A percentile compares a stretch with the other conserved stretches of the same genome.
phyloP scores from a whole-genome alignment of 441 rosid species.

The Croton laevigatus region DNA sequence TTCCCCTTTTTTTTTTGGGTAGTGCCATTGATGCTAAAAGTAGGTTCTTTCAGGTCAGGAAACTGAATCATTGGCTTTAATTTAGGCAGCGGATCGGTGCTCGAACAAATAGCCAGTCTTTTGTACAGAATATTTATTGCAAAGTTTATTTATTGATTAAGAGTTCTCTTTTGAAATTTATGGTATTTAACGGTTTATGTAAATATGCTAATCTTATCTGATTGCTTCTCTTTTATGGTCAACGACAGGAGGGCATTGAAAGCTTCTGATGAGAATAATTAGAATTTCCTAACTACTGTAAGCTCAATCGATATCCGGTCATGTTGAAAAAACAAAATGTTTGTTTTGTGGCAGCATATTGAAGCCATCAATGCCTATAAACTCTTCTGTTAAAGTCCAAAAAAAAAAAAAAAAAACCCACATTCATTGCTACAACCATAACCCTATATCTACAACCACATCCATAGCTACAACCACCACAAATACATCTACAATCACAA shows the following conservation, averaged over 20 bases:
- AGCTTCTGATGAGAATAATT: neutral
- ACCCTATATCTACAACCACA: too few relatives aligned
- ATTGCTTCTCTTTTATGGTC: neutral
- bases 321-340: too few relatives aligned
- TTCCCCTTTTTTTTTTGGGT: neutral
- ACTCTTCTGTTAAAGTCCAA: too few relatives aligned
- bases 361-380: too few relatives aligned
- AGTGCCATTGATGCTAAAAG: neutral
- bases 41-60: neutral
- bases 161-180: neutral
- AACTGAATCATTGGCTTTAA: neutral
- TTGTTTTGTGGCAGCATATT: too few relatives aligned
- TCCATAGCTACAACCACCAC: too few relatives aligned
- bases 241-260: neutral
- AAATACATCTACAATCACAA: too few relatives aligned
- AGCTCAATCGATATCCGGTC: neutral
- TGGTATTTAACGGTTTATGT: neutral
- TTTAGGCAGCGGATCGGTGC: neutral
- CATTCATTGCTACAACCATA: too few relatives aligned
- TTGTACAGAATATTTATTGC: neutral
- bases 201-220: neutral
- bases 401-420: too few relatives aligned
- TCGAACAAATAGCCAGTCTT: neutral
- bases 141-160: neutral
- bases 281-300: constrained; percentile 10